Base-by-base conservation (phyloP, 495 filamentous ascomycete genomes). In the Staphylotrichum tortipilum region DNA sequence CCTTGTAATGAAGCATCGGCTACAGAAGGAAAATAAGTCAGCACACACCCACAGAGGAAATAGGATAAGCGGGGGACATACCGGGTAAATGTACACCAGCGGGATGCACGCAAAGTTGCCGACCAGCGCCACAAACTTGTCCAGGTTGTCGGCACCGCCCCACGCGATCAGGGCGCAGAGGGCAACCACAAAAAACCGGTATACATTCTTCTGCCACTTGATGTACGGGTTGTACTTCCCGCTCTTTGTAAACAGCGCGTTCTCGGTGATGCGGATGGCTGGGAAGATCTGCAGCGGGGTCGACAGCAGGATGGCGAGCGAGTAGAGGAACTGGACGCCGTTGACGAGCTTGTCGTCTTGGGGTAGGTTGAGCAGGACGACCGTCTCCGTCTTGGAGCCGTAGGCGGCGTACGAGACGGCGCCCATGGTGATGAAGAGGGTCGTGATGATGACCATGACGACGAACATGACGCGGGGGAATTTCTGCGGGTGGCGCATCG, bases 141-240 rank as follows among this genome's bases (percentile, higher is more conserved):
- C 92, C 47, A 98, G 73, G 70, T 96, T 84, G 54, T 87, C 85
- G 4, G 92, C 89, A 45, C 92, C 92, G 50, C 80, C 80, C 89
- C 89, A 97, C 1, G 89, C 89, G 53, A 96, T 82, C 34, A 85
- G 58, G 3, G 89, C 86, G 60, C 90, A 96, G 28, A 89, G 60
- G 54, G 85, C 77, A 46, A 97, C 92, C 34, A 95, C 78, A 58
- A 89, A 80, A 70, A 96, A 97, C 29, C 92, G 84, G 73, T 92
- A 97, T 46, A 82, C 72, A 57, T 98, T 98, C 81, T 98, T 98
- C 76, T 94, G 83, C 91, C 91, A 96, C 70, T 98, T 98, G 73
- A 97, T 94, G 45, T 80, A 84, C 1, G 85, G 86, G 65, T 96
- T 95, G 64, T 94, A 89, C 66, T 98, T 98, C 45, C 92, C 92